Evolutionary conservation across 441 rosid genomes (phyloP), one percentile per base, ranked within the genome.

Genomic region (Erysimum cheiri): DNA sequence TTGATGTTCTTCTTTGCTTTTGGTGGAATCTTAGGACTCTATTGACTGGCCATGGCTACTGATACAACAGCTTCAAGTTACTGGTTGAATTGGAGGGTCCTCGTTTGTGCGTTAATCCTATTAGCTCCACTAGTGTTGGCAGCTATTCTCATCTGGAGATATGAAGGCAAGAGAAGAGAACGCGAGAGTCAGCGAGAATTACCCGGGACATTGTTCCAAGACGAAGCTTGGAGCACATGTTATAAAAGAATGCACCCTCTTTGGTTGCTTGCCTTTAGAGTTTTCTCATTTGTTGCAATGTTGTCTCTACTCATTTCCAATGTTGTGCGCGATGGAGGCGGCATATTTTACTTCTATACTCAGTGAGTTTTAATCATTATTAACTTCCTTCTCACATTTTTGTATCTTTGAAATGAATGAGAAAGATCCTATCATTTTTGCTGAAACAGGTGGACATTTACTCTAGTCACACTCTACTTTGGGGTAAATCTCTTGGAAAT

Each of bases 81-180:
- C 76, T 95, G 99, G 99, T 66, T 95, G 82, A 90, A 87, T 77
- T 86, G 91, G 89, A 90, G 96, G 77, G 88, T 92, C 66, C 72
- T 83, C 53, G 74, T 85, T 4, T 94, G 91, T 74, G 63, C 50
- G 12, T 48, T 76, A 50, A 57, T 70, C 63, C 67, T 76, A 57
- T 40, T 76, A 49, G 57, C 58, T 49, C 75, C 79, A 17, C 0
- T 70, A 12, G 13, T 76, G 11, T 0, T 58, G 49, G 62, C 75
- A 24, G 75, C 79, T 41, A 15, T 82, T 79, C 69, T 92, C 62
- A 85, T 92, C 64, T 85, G 91, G 92, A 89, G 81, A 79, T 79
- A 77, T 58, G 99, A 95, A 80, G 95, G 89, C 41, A 83, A 69
- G 72, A 80, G 73, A 78, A 71, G 79, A 55, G 60, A 63, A 56